Conservation (phyloP, 805 yeast genomes). For the Cyberlindnera petersonii region DNA sequence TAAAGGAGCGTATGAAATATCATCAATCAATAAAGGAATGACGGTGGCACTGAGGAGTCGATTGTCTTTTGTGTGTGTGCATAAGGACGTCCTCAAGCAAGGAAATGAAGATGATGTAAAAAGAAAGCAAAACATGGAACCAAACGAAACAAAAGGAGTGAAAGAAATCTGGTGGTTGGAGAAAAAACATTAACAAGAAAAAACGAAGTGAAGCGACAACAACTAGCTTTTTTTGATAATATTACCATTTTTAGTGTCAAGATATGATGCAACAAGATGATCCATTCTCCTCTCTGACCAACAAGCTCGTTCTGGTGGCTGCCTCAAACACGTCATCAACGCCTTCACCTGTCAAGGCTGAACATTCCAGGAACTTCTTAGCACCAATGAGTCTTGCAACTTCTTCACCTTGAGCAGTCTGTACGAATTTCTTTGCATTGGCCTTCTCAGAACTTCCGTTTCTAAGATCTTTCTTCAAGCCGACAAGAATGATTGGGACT, state of each 20-base stretch:
- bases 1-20: too few relatives aligned
- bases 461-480: conserved; percentile 80
- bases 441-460: conserved; percentile 34
- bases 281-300: conserved; percentile 41
- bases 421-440: conserved; percentile 44
- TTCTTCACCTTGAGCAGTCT: conserved; percentile 51
- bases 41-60: neutral
- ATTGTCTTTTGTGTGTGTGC: too few relatives aligned
- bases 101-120: too few relatives aligned
- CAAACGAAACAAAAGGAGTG: too few relatives aligned
- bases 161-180: too few relatives aligned
- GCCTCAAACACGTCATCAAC: conserved; percentile 92
- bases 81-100: too few relatives aligned
- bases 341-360: conserved; percentile 90
- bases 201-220: too few relatives aligned
- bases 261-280: conserved; percentile 40
- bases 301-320: conserved; percentile 79
- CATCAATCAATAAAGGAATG: neutral
- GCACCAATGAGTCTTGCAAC: conserved; percentile 83
- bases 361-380: conserved; percentile 77
- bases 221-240: too few relatives aligned
- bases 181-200: too few relatives aligned
- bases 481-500: conserved; percentile 75
- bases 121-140: too few relatives aligned
- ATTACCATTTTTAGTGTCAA: too few relatives aligned